Percentiles rank a stretch among this genome's conserved stretches.
Conservation (phyloP, 1,284 basidiomycete genomes). For the Albatrellus sp. region DNA sequence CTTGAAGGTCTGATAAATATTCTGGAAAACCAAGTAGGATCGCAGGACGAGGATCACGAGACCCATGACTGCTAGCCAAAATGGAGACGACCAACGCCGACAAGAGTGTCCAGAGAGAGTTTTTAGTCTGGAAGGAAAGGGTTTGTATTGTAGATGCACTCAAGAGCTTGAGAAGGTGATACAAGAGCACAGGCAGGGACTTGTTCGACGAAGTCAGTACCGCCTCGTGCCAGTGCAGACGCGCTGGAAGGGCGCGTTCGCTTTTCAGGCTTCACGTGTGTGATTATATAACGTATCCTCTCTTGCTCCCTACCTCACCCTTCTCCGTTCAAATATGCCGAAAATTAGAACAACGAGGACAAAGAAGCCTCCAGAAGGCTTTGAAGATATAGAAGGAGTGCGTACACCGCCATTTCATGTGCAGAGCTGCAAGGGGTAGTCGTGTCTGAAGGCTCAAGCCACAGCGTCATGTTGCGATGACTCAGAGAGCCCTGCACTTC, state of each 20-base stretch:
- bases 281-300: neutral
- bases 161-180: neutral
- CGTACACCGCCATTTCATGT: slow-evolving; percentile 13
- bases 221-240: neutral
- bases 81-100: slow-evolving; percentile 1
- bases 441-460: too few species aligned
- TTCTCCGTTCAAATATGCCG: slow-evolving; percentile 53
- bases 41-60: slow-evolving; percentile 58
- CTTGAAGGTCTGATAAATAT: slow-evolving; percentile 75
- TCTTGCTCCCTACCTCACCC: neutral
- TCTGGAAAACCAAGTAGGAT: slow-evolving; percentile 57
- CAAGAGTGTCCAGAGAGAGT: slow-evolving; percentile 4
- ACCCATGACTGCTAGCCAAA: slow-evolving; percentile 33
- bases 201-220: neutral
- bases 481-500: too few species aligned
- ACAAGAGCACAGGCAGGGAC: neutral
- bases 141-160: neutral
- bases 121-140: slow-evolving; percentile 3
- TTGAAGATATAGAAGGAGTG: slow-evolving; percentile 86
- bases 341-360: slow-evolving; percentile 92
- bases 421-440: neutral
- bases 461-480: neutral
- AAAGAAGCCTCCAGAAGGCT: slow-evolving; percentile 93
- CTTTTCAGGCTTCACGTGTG: neutral
- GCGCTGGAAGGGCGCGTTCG: neutral